Base-by-base conservation (phyloP, 1,139 yeast species). In the Taphrina confusa region DNA sequence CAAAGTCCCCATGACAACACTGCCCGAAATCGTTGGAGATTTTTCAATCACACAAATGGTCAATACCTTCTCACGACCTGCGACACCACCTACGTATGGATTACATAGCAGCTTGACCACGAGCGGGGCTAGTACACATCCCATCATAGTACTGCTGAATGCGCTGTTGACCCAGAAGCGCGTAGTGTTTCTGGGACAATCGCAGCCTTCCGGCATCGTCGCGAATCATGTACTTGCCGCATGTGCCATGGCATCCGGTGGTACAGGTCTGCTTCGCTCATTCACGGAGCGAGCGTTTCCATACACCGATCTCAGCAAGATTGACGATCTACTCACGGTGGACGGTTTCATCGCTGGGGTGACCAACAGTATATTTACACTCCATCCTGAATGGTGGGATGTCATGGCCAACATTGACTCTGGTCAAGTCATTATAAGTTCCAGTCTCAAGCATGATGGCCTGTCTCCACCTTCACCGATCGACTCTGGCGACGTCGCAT, bases 291-390 rank as follows among this genome's bases (percentile, higher is more conserved):
- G 70, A 61, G 76, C 84, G 3, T 83, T 82, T 68, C 87, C 87
- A 1, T 81, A 82, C 62, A 76, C 83, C 1, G 87, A 83, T 66
- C 79, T 83, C 25, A 80, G 84, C 34, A 82, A 82, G 65, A 80
- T 81, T 25, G 85, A 82, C 64, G 75, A 81, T 20, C 71, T 83
- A 65, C 14, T 42, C 77, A 80, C 63, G 83, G 56, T 44, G 14
- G 33, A 49, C 20, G 81, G 83, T 25, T 83, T 73, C 69, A 74
- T 83, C 67, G 87, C 87, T 3, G 87, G 87, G 9, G 84, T 84
- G 52, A 82, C 83, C 65, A 83, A 83, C 70, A 85, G 86, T 11
- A 82, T 84, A 60, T 83, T 83, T 73, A 82, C 81, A 64, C 70
- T 69, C 56, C 83, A 82, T 66, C 82, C 82, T 42, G 75, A 74